Conservation (phyloP, 345 rosid species). For the Hirschfeldia incana region DNA sequence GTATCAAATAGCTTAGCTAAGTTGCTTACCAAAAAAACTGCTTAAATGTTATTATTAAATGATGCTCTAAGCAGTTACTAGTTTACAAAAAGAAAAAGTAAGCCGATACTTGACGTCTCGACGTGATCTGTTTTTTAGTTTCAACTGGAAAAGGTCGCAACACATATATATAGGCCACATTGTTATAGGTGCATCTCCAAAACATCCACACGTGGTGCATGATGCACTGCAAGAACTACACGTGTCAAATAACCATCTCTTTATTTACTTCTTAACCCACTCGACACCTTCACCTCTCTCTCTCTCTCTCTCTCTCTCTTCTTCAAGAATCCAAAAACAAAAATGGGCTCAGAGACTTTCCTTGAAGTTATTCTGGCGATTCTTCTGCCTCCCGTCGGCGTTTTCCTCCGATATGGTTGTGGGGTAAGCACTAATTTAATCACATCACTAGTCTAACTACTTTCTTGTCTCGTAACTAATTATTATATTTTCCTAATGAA, state of each 20-base stretch:
- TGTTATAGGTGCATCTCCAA: background rate
- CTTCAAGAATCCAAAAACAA: background rate
- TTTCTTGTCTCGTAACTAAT: background rate
- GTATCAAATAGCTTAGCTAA: too few species aligned
- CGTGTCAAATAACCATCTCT: conserved; percentile 11
- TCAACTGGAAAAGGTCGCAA: background rate
- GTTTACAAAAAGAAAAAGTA: background rate
- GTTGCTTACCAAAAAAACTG: too few species aligned
- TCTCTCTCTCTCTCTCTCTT: conserved; percentile 1
- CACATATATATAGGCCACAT: conserved; percentile 6
- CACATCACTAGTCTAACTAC: background rate
- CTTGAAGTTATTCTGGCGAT: conserved; percentile 83
- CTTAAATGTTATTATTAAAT: too few species aligned
- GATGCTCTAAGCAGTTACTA: too few species aligned
- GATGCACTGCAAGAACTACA: background rate
- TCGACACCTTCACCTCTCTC: conserved; percentile 5
- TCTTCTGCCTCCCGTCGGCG: conserved; percentile 87
- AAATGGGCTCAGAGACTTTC: conserved; percentile 89
- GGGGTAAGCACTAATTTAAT: conserved; percentile 50
- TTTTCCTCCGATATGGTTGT: conserved; percentile 91
- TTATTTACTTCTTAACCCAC: conserved; percentile 12
- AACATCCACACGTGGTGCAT: conserved; percentile 16
- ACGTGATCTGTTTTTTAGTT: conserved; percentile 23
- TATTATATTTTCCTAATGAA: background rate
- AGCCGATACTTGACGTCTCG: background rate